Conservation (phyloP, 2,329 filamentous ascomycete species). For the Aspergillus neotritici region DNA sequence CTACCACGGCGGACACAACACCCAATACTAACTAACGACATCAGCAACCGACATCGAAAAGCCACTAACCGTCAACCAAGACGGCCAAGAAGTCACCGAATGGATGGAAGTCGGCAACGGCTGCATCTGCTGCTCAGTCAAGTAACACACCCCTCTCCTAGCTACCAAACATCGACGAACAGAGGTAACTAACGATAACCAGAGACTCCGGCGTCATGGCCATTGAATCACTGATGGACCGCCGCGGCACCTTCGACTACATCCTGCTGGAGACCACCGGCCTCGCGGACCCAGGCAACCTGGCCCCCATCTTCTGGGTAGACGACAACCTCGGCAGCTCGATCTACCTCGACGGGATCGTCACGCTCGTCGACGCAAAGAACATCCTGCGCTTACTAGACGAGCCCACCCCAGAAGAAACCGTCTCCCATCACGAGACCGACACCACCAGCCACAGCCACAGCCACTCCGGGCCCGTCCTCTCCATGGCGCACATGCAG, state of each 20-base stretch:
- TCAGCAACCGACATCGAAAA: constrained; percentile 90
- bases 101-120: constrained; percentile 96
- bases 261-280: constrained; percentile 96
- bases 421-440: constrained; percentile 38
- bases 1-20: background rate
- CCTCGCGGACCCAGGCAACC: constrained; percentile 88
- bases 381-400: constrained; percentile 81
- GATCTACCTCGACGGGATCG: constrained; percentile 94
- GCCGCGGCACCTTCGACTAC: constrained; percentile 91
- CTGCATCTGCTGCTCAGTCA: constrained; percentile 96
- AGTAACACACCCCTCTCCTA: constrained; percentile 49
- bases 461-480: constrained; percentile 54
- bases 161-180: background rate
- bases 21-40: constrained; percentile 2
- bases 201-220: constrained; percentile 90
- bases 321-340: constrained; percentile 91
- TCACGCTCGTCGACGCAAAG: constrained; percentile 91
- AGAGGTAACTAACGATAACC: constrained; percentile 7
- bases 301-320: constrained; percentile 95
- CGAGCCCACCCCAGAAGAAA: constrained; percentile 49
- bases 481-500: constrained; percentile 92
- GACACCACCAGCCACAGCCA: constrained; percentile 42
- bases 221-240: constrained; percentile 92
- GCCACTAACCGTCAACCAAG: constrained; percentile 82
- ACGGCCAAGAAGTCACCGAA: constrained; percentile 76